These are phyloP conservation scores for Ploettnerulaceae sp. DNA, from an alignment of 2,329 filamentous ascomycete genomes.

Conservation along the genomic window DNA sequence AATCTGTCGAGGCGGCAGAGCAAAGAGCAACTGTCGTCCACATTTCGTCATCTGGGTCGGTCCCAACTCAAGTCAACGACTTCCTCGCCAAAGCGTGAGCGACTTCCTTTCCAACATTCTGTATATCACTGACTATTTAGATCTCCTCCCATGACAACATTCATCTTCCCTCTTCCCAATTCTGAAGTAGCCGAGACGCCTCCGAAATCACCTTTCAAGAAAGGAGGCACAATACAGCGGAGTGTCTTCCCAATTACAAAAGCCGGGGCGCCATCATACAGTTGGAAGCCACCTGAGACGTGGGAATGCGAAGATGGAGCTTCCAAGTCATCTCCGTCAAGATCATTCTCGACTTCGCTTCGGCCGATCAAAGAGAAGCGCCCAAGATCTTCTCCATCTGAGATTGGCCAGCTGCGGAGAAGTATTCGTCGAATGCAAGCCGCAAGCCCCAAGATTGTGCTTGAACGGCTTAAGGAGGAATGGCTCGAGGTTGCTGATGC, in stretches of 20 bases:
- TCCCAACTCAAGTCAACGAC: slow-evolving; percentile 21
- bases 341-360: background rate
- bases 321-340: background rate
- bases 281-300: slow-evolving; percentile 26
- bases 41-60: slow-evolving; percentile 31
- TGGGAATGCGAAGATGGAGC: slow-evolving; percentile 16
- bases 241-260: background rate
- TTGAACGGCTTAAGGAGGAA: slow-evolving; percentile 50
- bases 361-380: background rate
- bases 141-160: slow-evolving; percentile 16
- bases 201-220: background rate
- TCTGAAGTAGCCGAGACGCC: slow-evolving; percentile 1
- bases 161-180: slow-evolving; percentile 25
- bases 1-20: slow-evolving; percentile 32
- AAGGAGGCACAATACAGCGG: background rate
- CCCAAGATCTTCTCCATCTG: slow-evolving; percentile 1
- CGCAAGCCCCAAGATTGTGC: slow-evolving; percentile 46
- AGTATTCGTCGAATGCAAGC: slow-evolving; percentile 52
- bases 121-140: slow-evolving; percentile 9
- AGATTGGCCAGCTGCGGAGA: slow-evolving; percentile 41
- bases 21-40: slow-evolving; percentile 36
- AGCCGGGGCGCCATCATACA: background rate
- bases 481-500: slow-evolving; percentile 43
- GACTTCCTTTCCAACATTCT: background rate
- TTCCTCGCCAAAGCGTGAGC: slow-evolving; percentile 18